Conservation (phyloP, 345 rosid species). For the Aethionema arabicum region DNA sequence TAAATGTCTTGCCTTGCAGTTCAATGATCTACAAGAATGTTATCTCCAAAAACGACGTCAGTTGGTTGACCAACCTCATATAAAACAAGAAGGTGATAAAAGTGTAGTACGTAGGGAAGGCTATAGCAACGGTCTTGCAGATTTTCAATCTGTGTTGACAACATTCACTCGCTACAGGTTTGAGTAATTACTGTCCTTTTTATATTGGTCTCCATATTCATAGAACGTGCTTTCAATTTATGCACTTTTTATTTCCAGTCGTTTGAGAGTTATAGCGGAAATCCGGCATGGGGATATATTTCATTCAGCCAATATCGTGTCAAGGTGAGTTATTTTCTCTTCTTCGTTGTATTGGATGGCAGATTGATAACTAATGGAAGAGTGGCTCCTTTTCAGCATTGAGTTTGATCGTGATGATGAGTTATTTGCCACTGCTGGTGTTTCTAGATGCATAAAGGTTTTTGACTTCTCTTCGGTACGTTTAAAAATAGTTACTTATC, state of each 20-base stretch:
- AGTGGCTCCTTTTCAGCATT: constrained; percentile 56
- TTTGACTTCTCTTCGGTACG: constrained; percentile 91
- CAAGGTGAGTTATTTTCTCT: constrained; percentile 58
- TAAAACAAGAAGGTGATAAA: constrained; percentile 60
- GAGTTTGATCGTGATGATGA: constrained; percentile 99
- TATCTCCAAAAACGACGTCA: constrained; percentile 95
- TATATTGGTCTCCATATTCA: constrained; percentile 9
- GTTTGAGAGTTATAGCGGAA: constrained; percentile 94
- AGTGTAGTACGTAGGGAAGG: constrained; percentile 70
- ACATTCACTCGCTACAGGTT: constrained; percentile 93
- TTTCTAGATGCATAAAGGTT: constrained; percentile 89
- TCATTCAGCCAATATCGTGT: constrained; percentile 97
- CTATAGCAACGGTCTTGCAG: constrained; percentile 79
- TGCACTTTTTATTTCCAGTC: constrained; percentile 47
- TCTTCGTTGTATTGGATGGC: constrained; percentile 15
- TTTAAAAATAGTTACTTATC: constrained; percentile 7
- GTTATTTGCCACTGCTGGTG: constrained; percentile 97
- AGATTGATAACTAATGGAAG: constrained; percentile 1
- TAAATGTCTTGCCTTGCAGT: constrained; percentile 45
- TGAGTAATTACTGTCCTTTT: constrained; percentile 16
- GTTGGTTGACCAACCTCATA: constrained; percentile 54
- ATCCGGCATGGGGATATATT: constrained; percentile 91
- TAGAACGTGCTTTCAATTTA: constrained; percentile 1
- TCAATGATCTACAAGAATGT: constrained; percentile 90
- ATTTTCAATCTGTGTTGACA: constrained; percentile 83